These are phyloP conservation scores for Gypsophila paniculata DNA, from an alignment of 179 eudicot genomes.

Conservation along the genomic window DNA sequence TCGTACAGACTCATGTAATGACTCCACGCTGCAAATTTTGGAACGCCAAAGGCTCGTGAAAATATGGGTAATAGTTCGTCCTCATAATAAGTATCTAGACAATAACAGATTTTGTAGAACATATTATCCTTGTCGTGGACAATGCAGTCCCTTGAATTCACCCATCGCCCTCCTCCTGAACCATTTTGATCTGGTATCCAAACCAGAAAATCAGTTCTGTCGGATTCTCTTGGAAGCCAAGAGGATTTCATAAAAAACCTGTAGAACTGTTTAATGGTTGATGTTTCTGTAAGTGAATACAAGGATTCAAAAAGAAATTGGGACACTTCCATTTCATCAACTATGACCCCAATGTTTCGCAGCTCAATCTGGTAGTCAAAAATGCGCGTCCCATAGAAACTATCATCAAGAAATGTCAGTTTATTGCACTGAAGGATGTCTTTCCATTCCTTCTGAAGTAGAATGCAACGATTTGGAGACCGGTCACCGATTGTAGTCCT, in stretches of 20 bases:
- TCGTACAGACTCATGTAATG: conserved; percentile 22
- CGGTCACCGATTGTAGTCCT: conserved; percentile 29
- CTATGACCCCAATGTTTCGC: conserved; percentile 26
- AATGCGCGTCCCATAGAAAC: conserved; percentile 26
- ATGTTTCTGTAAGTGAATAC: conserved; percentile 15
- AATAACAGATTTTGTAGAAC: conserved; percentile 13
- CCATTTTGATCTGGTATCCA: conserved; percentile 21
- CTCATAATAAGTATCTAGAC: conserved; percentile 23
- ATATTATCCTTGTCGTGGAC: conserved; percentile 18
- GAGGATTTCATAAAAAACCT: conserved; percentile 19
- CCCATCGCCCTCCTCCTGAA: conserved; percentile 23
- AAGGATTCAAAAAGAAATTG: conserved; percentile 19
- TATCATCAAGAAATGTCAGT: conserved; percentile 30
- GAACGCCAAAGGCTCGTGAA: conserved; percentile 14
- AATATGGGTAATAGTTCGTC: conserved; percentile 16
- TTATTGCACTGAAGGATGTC: conserved; percentile 23
- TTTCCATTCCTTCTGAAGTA: conserved; percentile 28
- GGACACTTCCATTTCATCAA: conserved; percentile 26
- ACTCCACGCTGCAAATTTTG: conserved; percentile 15
- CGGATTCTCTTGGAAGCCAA: not conserved
- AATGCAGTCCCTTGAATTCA: conserved; percentile 13
- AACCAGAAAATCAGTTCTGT: conserved; percentile 10
- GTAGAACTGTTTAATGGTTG: conserved; percentile 21
- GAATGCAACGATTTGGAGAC: conserved; percentile 24
- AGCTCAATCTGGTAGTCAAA: conserved; percentile 18